A percentile compares a stretch with the other conserved stretches of the same genome.
phyloP scores from a whole-genome alignment of 2,329 filamentous ascomycete genomes.

The Torrubiella hemipterigena region DNA sequence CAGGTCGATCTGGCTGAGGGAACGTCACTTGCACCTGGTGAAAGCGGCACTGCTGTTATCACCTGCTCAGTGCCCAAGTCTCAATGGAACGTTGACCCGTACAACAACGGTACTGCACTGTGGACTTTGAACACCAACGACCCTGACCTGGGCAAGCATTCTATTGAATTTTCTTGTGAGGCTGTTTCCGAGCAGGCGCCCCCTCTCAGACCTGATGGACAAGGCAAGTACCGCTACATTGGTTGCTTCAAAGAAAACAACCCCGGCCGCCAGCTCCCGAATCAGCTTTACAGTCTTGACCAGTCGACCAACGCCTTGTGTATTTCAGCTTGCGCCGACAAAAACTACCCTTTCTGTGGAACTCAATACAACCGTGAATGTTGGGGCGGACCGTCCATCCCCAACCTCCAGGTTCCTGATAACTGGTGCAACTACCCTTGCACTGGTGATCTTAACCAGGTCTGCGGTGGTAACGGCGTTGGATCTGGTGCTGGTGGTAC shows the following conservation, averaged over 20 bases:
- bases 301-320: constrained; percentile 31
- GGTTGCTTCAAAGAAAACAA: constrained; percentile 47
- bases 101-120: constrained; percentile 28
- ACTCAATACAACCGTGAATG: constrained; percentile 40
- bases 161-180: constrained; percentile 37
- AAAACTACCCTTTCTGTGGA: constrained; percentile 29
- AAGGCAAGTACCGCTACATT: constrained; percentile 36
- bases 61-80: constrained; percentile 43
- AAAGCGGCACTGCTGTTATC: constrained; percentile 38
- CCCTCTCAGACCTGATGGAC: constrained; percentile 29
- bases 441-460: constrained; percentile 32
- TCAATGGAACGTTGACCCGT: constrained; percentile 43
- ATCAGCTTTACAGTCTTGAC: constrained; percentile 25
- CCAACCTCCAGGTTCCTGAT: constrained; percentile 28
- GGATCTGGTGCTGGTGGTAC: constrained; percentile 17
- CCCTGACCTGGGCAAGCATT: constrained; percentile 36
- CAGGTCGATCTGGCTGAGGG: constrained; percentile 46
- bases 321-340: constrained; percentile 26
- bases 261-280: constrained; percentile 36
- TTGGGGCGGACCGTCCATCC: constrained; percentile 39
- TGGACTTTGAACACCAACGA: constrained; percentile 50
- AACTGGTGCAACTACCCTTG: constrained; percentile 40
- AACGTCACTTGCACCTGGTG: constrained; percentile 32
- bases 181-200: constrained; percentile 41
- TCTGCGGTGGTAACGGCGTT: constrained; percentile 39